phyloP scores from a whole-genome alignment of 2,329 filamentous ascomycete species.

The Cytospora leucostoma region DNA sequence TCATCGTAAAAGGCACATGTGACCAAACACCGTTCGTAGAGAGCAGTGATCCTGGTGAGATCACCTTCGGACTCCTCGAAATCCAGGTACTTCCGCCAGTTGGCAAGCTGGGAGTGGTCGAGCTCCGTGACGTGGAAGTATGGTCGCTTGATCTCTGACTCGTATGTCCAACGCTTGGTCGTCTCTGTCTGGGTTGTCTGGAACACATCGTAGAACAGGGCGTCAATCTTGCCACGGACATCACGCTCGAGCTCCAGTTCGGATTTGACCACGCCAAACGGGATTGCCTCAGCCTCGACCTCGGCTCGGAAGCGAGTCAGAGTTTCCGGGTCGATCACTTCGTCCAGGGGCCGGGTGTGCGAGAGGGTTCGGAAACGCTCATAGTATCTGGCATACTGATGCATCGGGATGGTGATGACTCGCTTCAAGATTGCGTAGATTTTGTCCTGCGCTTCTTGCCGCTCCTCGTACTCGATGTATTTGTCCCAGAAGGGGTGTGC shows the following conservation, averaged over 20 bases:
- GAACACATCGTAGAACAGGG: constrained; percentile 79
- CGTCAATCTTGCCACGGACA: constrained; percentile 76
- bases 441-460: constrained; percentile 78
- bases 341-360: constrained; percentile 69
- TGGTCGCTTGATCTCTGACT: constrained; percentile 90
- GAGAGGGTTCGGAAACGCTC: constrained; percentile 83
- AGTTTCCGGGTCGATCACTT: constrained; percentile 69
- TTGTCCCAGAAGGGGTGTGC: constrained; percentile 99
- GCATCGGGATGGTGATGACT: constrained; percentile 87
- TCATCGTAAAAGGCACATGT: constrained; percentile 95
- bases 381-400: constrained; percentile 94
- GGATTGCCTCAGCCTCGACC: constrained; percentile 64
- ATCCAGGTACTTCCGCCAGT: constrained; percentile 96
- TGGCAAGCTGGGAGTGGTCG: constrained; percentile 78
- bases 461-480: constrained; percentile 95
- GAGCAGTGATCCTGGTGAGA: constrained; percentile 71
- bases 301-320: constrained; percentile 71
- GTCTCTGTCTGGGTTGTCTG: constrained; percentile 82
- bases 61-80: constrained; percentile 89
- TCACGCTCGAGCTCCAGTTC: constrained; percentile 84
- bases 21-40: constrained; percentile 93
- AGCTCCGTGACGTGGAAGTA: constrained; percentile 97
- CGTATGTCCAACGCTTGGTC: constrained; percentile 90
- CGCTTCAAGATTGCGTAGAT: constrained; percentile 83
- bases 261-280: constrained; percentile 53